Evolutionary conservation across 768 basidiomycete genomes (phyloP).

Genomic region (Pilatotrama ljubarskyi): DNA sequence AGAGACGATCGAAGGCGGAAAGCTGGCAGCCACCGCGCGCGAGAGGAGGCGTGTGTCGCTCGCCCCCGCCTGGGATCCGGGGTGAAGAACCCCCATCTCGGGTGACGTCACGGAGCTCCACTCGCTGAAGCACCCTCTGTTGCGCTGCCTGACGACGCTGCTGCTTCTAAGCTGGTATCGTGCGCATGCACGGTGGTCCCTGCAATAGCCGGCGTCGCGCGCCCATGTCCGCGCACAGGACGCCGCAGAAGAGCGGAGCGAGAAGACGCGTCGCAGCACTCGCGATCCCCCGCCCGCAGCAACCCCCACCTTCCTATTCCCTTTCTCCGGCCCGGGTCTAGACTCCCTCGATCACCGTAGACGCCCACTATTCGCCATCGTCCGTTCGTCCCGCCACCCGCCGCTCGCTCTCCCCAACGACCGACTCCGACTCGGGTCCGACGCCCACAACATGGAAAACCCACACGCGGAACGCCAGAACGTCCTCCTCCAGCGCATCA

Average conservation of each 20-base stretch:
- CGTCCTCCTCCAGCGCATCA: slow-evolving; percentile 84
- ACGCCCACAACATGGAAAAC: slow-evolving; percentile 70
- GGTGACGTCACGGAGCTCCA: slow-evolving; percentile 8
- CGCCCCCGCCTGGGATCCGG: not conserved
- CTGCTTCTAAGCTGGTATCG: not conserved
- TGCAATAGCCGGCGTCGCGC: not conserved
- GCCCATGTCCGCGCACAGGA: not conserved
- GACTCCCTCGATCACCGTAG: not conserved
- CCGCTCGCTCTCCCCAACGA: slow-evolving; percentile 5
- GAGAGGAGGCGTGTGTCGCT: not conserved
- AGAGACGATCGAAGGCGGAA: not conserved
- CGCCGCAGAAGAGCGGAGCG: not conserved
- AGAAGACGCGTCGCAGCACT: not conserved
- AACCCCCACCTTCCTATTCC: not conserved
- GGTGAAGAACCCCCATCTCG: not conserved
- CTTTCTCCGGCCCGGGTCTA: not conserved
- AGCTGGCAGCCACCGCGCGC: not conserved
- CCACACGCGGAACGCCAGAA: slow-evolving; percentile 93
- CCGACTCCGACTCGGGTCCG: not conserved
- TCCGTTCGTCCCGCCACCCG: not conserved
- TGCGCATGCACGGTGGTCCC: not conserved
- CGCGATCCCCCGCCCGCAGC: not conserved
- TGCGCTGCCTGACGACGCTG: not conserved
- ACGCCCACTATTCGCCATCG: not conserved
- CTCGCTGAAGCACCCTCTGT: not conserved